Percentiles rank a stretch among this genome's conserved stretches.
Evolutionary conservation across 2,329 filamentous ascomycete species (phyloP).

Genomic region (Fonsecaea erecta): DNA sequence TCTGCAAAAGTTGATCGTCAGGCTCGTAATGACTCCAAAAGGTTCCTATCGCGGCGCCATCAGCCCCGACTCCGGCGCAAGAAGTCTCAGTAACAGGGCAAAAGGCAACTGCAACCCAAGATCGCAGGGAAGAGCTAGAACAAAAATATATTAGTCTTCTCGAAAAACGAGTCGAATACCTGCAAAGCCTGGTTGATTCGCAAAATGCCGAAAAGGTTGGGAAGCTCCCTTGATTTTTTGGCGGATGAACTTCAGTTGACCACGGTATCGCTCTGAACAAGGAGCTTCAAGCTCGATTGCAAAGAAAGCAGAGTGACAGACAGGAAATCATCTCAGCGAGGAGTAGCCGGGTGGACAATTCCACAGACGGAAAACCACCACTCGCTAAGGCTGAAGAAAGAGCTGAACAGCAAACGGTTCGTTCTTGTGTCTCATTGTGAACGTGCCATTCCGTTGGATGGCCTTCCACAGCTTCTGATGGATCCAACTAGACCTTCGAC

Average conservation of each 20-base stretch:
- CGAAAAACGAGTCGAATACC: background rate
- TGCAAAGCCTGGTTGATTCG: background rate
- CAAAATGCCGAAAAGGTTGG: background rate
- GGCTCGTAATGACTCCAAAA: background rate
- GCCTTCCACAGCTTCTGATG: background rate
- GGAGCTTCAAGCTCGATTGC: background rate
- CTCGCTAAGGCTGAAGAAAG: background rate
- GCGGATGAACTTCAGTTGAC: background rate
- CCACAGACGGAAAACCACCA: background rate
- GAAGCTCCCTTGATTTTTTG: background rate
- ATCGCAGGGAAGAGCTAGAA: background rate
- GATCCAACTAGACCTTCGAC: background rate
- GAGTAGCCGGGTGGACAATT: background rate
- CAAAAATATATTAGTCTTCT: background rate
- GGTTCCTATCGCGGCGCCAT: background rate
- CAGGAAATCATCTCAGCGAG: background rate
- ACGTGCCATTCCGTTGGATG: background rate
- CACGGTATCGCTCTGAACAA: background rate
- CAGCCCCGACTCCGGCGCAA: background rate
- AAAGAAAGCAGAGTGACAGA: background rate
- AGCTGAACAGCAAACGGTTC: background rate
- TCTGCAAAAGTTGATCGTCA: background rate
- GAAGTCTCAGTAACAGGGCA: background rate
- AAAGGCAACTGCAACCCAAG: background rate
- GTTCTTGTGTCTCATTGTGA: background rate